These are phyloP conservation scores for Nicotiana tabacum DNA, from an alignment of 257 asterid genomes.

Conservation along the genomic window DNA sequence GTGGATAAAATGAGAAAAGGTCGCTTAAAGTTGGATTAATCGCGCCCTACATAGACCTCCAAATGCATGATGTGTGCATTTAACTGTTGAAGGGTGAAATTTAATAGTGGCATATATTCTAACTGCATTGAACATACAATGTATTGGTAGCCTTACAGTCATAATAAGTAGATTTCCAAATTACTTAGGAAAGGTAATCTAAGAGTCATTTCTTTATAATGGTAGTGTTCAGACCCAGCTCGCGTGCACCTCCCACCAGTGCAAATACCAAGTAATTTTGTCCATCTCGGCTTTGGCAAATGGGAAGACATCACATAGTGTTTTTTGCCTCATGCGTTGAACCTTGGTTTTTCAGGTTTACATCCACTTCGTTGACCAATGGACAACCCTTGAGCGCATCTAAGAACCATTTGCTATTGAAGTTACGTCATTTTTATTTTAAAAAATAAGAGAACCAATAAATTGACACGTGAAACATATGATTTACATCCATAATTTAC, in stretches of 20 bases:
- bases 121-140: too few species aligned
- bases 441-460: neutral
- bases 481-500: neutral
- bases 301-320: neutral
- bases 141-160: too few species aligned
- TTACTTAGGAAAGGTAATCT: neutral
- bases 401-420: too few species aligned
- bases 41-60: neutral
- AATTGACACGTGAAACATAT: neutral
- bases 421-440: neutral
- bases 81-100: too few species aligned
- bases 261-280: neutral
- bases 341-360: too few species aligned
- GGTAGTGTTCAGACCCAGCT: neutral
- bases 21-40: neutral
- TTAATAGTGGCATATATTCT: too few species aligned
- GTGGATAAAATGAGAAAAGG: neutral
- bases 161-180: too few species aligned
- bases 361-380: neutral
- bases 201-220: neutral
- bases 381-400: neutral
- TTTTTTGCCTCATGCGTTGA: neutral
- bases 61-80: neutral
- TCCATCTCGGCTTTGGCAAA: neutral
- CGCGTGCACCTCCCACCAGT: neutral